A percentile compares a stretch with the other conserved stretches of the same genome.
These are phyloP conservation scores for Blastocystis sp. DNA, from an alignment of 352 stramenopile species.

Conservation along the genomic window DNA sequence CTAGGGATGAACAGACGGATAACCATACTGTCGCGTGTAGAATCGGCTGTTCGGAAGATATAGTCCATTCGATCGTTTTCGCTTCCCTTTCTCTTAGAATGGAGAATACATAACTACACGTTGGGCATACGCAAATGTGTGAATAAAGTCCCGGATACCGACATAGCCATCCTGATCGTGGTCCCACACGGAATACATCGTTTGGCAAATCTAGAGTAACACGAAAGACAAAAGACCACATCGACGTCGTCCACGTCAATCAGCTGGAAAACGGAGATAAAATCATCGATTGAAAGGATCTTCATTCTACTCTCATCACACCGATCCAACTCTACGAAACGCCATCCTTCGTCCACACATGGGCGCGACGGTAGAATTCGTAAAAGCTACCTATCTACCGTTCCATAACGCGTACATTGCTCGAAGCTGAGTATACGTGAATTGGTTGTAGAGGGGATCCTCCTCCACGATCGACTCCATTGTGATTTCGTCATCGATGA, in stretches of 20 bases:
- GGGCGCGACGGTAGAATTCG: slow-evolving; percentile 32
- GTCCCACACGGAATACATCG: slow-evolving; percentile 32
- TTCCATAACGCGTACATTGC: neutral
- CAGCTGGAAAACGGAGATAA: neutral
- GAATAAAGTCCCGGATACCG: slow-evolving; percentile 30
- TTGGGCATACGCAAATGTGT: slow-evolving; percentile 22
- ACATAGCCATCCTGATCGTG: slow-evolving; percentile 37
- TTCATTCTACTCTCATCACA: neutral
- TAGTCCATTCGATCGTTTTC: neutral
- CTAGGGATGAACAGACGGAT: neutral
- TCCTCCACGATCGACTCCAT: slow-evolving; percentile 19
- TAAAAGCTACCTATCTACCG: neutral
- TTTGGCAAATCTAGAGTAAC: neutral
- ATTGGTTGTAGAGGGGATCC: slow-evolving; percentile 24
- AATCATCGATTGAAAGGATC: neutral
- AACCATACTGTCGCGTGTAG: neutral
- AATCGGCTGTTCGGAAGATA: neutral
- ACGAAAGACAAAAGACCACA: neutral
- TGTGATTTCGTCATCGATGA: slow-evolving; percentile 9
- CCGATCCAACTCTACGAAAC: neutral
- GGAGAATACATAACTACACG: neutral
- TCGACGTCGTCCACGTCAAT: neutral
- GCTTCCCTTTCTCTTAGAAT: neutral
- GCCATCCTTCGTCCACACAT: neutral
- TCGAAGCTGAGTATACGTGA: slow-evolving; percentile 9